These are phyloP conservation scores for Geopyxis carbonaria DNA, from an alignment of 495 filamentous ascomycete species.

Conservation along the genomic window DNA sequence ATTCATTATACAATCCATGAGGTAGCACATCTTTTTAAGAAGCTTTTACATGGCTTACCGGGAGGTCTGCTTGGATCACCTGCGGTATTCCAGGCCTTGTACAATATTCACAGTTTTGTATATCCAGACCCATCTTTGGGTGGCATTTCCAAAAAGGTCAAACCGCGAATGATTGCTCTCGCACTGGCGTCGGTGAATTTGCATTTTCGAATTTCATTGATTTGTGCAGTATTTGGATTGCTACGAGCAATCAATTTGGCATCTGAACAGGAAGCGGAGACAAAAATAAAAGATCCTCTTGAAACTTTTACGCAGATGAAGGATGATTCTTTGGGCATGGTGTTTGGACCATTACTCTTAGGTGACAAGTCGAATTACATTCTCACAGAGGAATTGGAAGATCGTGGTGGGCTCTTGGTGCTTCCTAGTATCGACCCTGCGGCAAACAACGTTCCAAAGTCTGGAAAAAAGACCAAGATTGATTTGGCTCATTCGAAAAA, in stretches of 20 bases:
- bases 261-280: constrained; percentile 15
- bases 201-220: constrained; percentile 41
- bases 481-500: constrained; percentile 18
- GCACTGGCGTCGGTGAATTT: constrained; percentile 40
- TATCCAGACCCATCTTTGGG: constrained; percentile 33
- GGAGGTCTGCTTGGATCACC: constrained; percentile 57
- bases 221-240: constrained; percentile 49
- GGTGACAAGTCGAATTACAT: constrained; percentile 32
- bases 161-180: constrained; percentile 46
- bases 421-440: constrained; percentile 15
- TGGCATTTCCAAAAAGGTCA: constrained; percentile 36
- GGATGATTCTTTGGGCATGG: constrained; percentile 43
- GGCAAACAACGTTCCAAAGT: constrained; percentile 13
- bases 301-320: constrained; percentile 36
- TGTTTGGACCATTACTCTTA: constrained; percentile 47
- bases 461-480: constrained; percentile 13
- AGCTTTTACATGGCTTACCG: constrained; percentile 50
- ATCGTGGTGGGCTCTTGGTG: constrained; percentile 22
- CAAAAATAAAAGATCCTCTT: constrained; percentile 17
- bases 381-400: constrained; percentile 22
- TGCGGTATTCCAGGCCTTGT: constrained; percentile 46
- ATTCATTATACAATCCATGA: constrained; percentile 44
- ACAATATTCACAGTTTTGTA: constrained; percentile 42
- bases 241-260: constrained; percentile 25
- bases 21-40: constrained; percentile 57